Evolutionary conservation across 148 eudicot species (phyloP).

Genomic region (Rhododendron vialii): DNA sequence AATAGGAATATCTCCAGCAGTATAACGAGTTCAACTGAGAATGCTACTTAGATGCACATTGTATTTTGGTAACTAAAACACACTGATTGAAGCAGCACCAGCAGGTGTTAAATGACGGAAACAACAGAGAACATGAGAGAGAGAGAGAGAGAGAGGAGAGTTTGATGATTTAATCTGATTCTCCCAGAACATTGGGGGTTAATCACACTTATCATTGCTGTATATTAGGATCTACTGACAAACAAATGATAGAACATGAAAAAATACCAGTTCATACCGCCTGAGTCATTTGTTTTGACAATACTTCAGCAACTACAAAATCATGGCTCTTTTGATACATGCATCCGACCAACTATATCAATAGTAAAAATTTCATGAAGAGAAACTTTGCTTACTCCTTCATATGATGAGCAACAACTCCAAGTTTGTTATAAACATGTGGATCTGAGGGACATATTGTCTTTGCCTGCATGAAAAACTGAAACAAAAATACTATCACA

Average conservation of each 20-base stretch:
- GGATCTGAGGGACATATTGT: conserved; percentile 87
- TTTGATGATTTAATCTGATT: not conserved
- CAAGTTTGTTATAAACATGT: conserved; percentile 93
- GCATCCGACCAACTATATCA: not conserved
- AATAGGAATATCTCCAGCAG: not conserved
- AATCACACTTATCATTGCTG: too few species aligned
- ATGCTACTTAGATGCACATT: too few species aligned
- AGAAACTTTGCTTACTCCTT: conserved; percentile 63
- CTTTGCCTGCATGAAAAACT: conserved; percentile 96
- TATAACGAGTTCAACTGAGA: not conserved
- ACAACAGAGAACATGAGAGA: not conserved
- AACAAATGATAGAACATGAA: too few species aligned
- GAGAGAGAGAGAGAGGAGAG: not conserved
- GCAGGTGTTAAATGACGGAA: too few species aligned
- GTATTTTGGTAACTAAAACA: too few species aligned
- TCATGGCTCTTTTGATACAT: not conserved
- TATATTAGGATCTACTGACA: not conserved
- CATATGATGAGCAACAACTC: conserved; percentile 92
- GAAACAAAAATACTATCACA: conserved; percentile 26
- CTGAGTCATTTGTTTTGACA: not conserved
- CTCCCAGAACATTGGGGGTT: too few species aligned
- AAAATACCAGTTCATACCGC: not conserved
- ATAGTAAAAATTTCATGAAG: not conserved
- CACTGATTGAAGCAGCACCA: too few species aligned
- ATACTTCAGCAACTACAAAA: not conserved